Evolutionary conservation across 768 basidiomycete species (phyloP).

Genomic region (Rhizopogon vulgaris): DNA sequence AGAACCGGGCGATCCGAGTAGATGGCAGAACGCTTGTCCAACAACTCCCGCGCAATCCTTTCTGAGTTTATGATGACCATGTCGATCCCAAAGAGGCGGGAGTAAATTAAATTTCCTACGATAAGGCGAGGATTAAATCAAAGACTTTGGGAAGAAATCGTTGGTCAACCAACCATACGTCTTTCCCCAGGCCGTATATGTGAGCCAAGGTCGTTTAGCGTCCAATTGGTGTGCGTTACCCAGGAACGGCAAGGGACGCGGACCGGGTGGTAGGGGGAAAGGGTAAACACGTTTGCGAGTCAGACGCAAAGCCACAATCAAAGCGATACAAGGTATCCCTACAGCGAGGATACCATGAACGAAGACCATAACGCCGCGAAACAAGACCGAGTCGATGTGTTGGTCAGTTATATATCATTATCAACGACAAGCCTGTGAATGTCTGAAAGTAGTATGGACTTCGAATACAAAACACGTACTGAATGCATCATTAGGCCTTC

Average conservation of each 20-base stretch:
- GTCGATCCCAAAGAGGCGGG: not conserved
- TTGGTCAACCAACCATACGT: constrained; percentile 9
- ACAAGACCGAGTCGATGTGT: too few relatives aligned
- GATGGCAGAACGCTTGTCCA: not conserved
- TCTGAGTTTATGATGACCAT: constrained; percentile 1
- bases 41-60: not conserved
- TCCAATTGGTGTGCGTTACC: constrained; percentile 10
- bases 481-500: too few relatives aligned
- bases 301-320: not conserved
- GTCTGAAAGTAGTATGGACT: too few relatives aligned
- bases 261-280: constrained; percentile 9
- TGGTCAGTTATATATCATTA: too few relatives aligned
- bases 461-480: too few relatives aligned
- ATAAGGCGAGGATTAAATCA: too few relatives aligned
- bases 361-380: not conserved
- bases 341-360: not conserved
- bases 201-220: constrained; percentile 10
- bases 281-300: not conserved
- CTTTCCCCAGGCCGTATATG: constrained; percentile 15
- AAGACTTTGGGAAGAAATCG: not conserved
- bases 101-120: not conserved
- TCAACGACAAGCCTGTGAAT: too few relatives aligned
- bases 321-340: not conserved
- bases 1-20: not conserved
- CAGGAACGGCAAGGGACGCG: constrained; percentile 5